Percentiles rank a stretch among this genome's conserved stretches.
Evolutionary conservation across 1,284 basidiomycete genomes (phyloP).

Genomic region (Marasmius tenuissimus): DNA sequence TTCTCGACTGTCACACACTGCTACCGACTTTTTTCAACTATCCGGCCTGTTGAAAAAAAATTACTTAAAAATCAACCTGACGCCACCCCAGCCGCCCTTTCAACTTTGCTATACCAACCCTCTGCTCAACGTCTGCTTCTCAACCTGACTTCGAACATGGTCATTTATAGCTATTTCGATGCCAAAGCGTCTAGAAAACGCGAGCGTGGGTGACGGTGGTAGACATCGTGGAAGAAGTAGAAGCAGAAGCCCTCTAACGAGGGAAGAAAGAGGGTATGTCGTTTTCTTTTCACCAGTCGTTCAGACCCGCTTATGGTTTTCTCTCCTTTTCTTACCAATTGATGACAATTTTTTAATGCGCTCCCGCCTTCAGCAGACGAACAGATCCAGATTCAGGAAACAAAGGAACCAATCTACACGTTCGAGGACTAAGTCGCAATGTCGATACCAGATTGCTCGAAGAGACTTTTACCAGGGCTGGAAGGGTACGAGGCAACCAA

Average conservation of each 20-base stretch:
- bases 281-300: background rate
- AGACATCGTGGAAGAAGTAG: too few species aligned
- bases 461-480: background rate
- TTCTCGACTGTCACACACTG: background rate
- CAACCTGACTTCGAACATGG: too few species aligned
- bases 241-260: too few species aligned
- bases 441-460: background rate
- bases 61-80: background rate
- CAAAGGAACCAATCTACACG: background rate
- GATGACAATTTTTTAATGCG: background rate
- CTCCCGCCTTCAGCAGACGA: background rate
- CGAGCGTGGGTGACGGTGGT: too few species aligned
- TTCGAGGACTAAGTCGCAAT: background rate
- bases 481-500: background rate
- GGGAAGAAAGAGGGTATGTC: too few species aligned
- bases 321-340: background rate
- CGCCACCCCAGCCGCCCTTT: too few species aligned
- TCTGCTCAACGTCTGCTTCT: too few species aligned
- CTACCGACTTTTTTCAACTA: background rate
- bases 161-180: too few species aligned
- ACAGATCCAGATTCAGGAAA: background rate
- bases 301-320: background rate
- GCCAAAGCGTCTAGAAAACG: too few species aligned
- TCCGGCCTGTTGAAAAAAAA: background rate
- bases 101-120: too few species aligned